Evolutionary conservation across 257 asterid genomes (phyloP), one percentile per base, ranked within the genome.

Genomic region (Rauvolfia tetraphylla): DNA sequence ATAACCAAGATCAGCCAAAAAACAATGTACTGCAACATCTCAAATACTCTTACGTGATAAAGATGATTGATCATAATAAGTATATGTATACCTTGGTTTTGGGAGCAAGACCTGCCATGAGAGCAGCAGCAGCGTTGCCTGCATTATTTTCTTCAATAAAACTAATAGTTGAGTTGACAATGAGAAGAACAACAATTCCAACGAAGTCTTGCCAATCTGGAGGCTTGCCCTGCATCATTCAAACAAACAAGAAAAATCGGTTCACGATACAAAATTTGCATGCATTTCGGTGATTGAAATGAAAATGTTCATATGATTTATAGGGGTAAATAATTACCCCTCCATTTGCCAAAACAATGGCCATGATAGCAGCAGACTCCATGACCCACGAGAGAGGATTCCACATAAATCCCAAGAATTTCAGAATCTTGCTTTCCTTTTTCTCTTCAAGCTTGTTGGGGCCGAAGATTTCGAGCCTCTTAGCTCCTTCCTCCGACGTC

Each of bases 311-410:
- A 17, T 65, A 15, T 27, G 49, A 38, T 22, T 29, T 41, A 54
- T 8, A 27, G 44, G 18, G 15, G 23, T 7, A 36, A 51, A n/a
- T n/a, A 2, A 39, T 65, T 84, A 90, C 96, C 85, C 96, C 96
- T 80, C 96, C 96, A 53, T 91, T 89, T 72, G 95, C 95, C 86
- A 93, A 82, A 72, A 53, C 90, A 77, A 93, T 92, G 78, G 97
- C 96, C 98, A 93, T 93, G 22, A 93, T 77, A 29, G 98, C 97
- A 41, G 98, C 98, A 77, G 20, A 51, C 48, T 93, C 98, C 98
- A 93, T 93, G 77, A 93, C 98, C 98, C 98, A 93, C 61, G 98
- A 93, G 22, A 93, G 96, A 79, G 97, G 98, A 83, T 92, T 93
- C 98, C 98, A 93, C 98, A 93, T 93, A 67, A 93, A 93, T 33